Conservation (phyloP, 1,139 yeast species). For the Wickerhamiella infanticola region DNA sequence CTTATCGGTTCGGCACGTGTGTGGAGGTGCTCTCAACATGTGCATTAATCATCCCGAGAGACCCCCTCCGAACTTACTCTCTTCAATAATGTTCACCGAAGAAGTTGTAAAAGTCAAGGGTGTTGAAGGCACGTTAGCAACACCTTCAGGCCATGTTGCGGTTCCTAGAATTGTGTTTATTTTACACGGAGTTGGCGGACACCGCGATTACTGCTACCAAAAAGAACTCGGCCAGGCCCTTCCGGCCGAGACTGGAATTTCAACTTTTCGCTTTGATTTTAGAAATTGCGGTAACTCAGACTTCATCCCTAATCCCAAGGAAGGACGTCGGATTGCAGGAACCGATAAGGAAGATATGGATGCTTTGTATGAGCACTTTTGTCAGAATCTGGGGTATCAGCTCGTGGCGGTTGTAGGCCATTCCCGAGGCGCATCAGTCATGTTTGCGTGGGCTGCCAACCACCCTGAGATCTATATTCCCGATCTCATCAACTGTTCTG, state of each 20-base stretch:
- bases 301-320: constrained; percentile 29
- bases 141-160: constrained; percentile 15
- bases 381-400: constrained; percentile 26
- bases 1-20: neutral
- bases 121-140: constrained; percentile 13
- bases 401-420: constrained; percentile 49
- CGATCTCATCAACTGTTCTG: constrained; percentile 53
- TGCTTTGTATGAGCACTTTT: constrained; percentile 18
- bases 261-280: constrained; percentile 64
- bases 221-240: constrained; percentile 43
- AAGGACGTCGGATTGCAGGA: constrained; percentile 40
- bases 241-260: constrained; percentile 44
- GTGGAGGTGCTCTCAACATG: neutral
- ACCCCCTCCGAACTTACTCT: neutral
- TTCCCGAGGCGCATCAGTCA: constrained; percentile 68
- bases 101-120: constrained; percentile 1
- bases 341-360: constrained; percentile 54
- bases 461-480: constrained; percentile 39
- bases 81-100: neutral
- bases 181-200: constrained; percentile 74
- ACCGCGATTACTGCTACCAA: constrained; percentile 67
- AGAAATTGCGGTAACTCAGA: constrained; percentile 73
- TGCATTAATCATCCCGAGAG: neutral
- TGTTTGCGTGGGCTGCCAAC: constrained; percentile 51
- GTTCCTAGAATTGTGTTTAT: constrained; percentile 29